These are phyloP conservation scores for Gyromitra esculenta DNA, from an alignment of 2,329 filamentous ascomycete genomes.

Conservation along the genomic window DNA sequence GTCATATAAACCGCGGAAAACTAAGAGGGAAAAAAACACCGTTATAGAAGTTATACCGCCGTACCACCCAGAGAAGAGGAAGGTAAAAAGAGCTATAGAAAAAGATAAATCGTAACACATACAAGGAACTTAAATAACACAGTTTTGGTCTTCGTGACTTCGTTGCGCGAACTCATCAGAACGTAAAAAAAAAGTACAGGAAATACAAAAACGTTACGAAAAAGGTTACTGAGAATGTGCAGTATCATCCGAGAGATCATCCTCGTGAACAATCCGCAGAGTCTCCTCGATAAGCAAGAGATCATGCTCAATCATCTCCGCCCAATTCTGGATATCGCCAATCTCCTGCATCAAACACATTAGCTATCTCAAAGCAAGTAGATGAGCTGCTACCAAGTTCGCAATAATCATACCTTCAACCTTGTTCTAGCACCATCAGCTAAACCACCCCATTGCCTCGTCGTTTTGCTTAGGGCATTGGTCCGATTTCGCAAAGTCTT, in stretches of 20 bases:
- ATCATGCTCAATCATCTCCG: conserved; percentile 78
- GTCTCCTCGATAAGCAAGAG: conserved; percentile 74
- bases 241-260: conserved; percentile 54
- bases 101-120: conserved; percentile 35
- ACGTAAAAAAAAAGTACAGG: conserved; percentile 29
- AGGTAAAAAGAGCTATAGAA: conserved; percentile 10
- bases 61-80: background rate
- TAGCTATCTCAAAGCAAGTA: conserved; percentile 17
- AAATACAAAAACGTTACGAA: conserved; percentile 24
- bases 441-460: conserved; percentile 71
- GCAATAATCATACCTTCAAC: conserved; percentile 68
- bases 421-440: conserved; percentile 71
- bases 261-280: conserved; percentile 66
- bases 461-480: conserved; percentile 70
- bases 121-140: conserved; percentile 31
- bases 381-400: background rate
- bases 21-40: background rate
- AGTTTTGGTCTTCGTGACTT: conserved; percentile 26
- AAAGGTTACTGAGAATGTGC: conserved; percentile 29
- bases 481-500: conserved; percentile 71
- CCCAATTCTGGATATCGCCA: conserved; percentile 86
- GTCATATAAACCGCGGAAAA: conserved; percentile 11
- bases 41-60: conserved; percentile 22
- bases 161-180: conserved; percentile 19
- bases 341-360: conserved; percentile 64